Evolutionary conservation across 768 basidiomycete species (phyloP).

Genomic region (Tylopilus subfusipes): DNA sequence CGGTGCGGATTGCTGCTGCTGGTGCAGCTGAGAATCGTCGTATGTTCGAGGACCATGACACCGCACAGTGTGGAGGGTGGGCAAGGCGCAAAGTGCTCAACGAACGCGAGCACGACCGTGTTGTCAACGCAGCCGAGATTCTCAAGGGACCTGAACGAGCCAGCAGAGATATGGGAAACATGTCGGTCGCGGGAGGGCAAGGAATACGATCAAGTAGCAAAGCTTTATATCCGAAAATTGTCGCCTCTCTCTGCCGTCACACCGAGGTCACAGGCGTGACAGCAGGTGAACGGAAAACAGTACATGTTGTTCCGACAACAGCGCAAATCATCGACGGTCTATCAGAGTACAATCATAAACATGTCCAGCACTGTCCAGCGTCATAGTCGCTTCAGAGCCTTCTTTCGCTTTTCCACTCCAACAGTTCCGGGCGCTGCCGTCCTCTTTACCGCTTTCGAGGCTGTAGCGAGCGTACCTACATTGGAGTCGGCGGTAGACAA

Average conservation of each 20-base stretch:
- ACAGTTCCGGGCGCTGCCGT: conserved; percentile 51
- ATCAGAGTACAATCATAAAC: conserved; percentile 2
- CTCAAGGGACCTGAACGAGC: conserved; percentile 9
- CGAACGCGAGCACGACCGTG: conserved; percentile 14
- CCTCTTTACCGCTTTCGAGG: conserved; percentile 67
- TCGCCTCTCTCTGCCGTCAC: conserved; percentile 18
- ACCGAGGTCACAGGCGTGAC: conserved; percentile 19
- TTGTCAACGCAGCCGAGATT: conserved; percentile 6
- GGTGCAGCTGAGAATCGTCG: conserved; percentile 22
- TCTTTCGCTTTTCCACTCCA: conserved; percentile 81
- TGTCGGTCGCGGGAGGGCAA: conserved; percentile 2
- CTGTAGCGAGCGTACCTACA: conserved; percentile 40
- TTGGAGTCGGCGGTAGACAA: conserved; percentile 71
- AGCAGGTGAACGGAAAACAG: neutral
- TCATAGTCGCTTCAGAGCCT: conserved; percentile 77
- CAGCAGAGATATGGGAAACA: conserved; percentile 25
- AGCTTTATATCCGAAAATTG: conserved; percentile 13
- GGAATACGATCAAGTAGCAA: too few species aligned
- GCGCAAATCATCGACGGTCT: neutral
- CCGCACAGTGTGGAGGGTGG: neutral
- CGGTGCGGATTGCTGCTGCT: neutral
- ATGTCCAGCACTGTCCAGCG: conserved; percentile 2
- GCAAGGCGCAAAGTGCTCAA: conserved; percentile 8
- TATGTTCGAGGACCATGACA: neutral
- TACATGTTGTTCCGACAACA: conserved; percentile 6